Evolutionary conservation across 2,329 filamentous ascomycete genomes (phyloP).

Genomic region (Chrysosphaeria jannelii): DNA sequence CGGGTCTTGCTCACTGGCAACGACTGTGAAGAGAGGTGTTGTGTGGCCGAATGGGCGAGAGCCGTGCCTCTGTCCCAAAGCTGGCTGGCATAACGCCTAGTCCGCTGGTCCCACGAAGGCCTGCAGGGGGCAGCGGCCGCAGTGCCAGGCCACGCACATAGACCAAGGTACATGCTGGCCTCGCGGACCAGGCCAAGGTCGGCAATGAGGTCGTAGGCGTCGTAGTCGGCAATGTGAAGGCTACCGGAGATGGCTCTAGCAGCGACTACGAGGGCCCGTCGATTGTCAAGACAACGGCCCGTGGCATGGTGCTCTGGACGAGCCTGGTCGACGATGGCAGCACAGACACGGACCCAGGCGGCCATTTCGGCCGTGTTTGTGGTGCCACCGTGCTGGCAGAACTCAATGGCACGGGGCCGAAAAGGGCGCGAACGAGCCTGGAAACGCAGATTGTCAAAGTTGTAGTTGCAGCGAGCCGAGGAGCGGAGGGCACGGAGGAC

Average conservation of each 20-base stretch:
- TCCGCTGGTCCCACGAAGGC: too few relatives aligned
- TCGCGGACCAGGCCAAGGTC: not conserved
- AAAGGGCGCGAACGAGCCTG: not conserved
- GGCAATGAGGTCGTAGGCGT: slow-evolving; percentile 2
- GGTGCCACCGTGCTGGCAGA: slow-evolving; percentile 2
- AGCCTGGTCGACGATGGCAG: not conserved
- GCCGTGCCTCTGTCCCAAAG: too few relatives aligned
- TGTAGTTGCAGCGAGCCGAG: slow-evolving; percentile 1
- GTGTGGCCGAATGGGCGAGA: too few relatives aligned
- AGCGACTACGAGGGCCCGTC: not conserved
- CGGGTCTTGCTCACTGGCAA: too few relatives aligned
- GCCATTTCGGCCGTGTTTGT: slow-evolving; percentile 1
- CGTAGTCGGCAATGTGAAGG: not conserved
- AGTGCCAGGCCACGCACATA: not conserved
- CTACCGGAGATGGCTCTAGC: not conserved
- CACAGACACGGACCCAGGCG: slow-evolving; percentile 1
- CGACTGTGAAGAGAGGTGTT: too few relatives aligned
- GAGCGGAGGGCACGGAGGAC: not conserved
- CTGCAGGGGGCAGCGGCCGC: too few relatives aligned
- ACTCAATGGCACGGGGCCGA: slow-evolving; percentile 1
- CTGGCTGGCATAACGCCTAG: too few relatives aligned
- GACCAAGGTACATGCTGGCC: not conserved
- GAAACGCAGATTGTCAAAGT: slow-evolving; percentile 2
- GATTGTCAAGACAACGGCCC: not conserved
- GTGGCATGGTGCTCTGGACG: not conserved